These are phyloP conservation scores for Aspergillus coremiiformis DNA, from an alignment of 495 filamentous ascomycete genomes.

Conservation along the genomic window DNA sequence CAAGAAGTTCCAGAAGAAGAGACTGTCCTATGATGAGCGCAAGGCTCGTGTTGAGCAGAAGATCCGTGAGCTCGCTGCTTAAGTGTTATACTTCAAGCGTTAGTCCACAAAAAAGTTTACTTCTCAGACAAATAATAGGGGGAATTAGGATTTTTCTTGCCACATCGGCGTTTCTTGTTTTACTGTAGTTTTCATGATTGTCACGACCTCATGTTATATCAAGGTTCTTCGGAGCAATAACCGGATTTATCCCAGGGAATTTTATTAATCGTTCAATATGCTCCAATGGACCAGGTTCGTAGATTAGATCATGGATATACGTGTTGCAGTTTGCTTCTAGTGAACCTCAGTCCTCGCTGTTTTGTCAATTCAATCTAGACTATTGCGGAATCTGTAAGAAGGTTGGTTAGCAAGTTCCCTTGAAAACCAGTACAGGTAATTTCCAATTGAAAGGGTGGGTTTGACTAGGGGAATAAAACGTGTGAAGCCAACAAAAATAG, in stretches of 20 bases:
- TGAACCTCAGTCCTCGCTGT: no score
- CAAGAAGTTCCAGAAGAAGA: constrained; percentile 71
- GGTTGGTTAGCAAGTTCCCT: no score
- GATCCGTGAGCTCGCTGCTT: constrained; percentile 60
- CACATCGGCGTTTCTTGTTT: constrained; percentile 6
- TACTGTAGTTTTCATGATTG: constrained; percentile 16
- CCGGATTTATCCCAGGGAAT: constrained; percentile 5
- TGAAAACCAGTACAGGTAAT: no score
- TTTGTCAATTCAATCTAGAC: no score
- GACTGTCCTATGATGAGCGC: constrained; percentile 76
- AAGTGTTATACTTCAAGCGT: constrained; percentile 23
- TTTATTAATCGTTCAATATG: constrained; percentile 6
- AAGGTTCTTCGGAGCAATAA: constrained; percentile 16
- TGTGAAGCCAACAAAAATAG: no score
- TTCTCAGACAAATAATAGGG: constrained; percentile 10
- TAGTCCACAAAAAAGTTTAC: constrained; percentile 23
- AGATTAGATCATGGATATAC: background rate
- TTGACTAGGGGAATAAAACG: no score
- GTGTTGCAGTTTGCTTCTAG: background rate
- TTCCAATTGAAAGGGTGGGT: no score
- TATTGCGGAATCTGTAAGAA: no score
- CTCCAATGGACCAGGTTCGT: constrained; percentile 2
- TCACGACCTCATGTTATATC: constrained; percentile 14
- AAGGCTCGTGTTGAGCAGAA: constrained; percentile 73
- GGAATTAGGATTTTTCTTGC: constrained; percentile 11